Evolutionary conservation across 257 asterid species (phyloP).

Genomic region (Eustoma russellianum): DNA sequence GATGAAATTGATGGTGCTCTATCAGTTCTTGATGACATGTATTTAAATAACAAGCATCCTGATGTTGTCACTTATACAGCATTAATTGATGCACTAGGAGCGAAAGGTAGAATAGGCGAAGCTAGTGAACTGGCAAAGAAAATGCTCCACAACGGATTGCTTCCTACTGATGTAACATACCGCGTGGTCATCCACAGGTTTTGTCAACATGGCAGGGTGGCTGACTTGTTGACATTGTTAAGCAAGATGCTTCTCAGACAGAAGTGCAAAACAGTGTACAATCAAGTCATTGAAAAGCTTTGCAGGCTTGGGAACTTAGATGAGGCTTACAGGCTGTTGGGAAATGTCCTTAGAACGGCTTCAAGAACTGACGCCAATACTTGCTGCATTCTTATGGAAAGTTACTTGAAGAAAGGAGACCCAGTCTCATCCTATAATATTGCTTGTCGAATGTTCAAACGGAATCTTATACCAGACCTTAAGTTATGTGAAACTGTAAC

Average conservation of each 20-base stretch:
- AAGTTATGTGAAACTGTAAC: conserved; percentile 74
- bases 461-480: conserved; percentile 75
- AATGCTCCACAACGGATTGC: conserved; percentile 68
- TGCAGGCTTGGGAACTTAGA: conserved; percentile 51
- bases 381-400: conserved; percentile 63
- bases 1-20: conserved; percentile 74
- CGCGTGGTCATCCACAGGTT: conserved; percentile 61
- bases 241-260: conserved; percentile 64
- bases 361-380: conserved; percentile 58
- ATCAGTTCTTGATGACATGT: conserved; percentile 90
- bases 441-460: conserved; percentile 84
- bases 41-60: conserved; percentile 77
- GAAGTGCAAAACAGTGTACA: conserved; percentile 49
- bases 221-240: conserved; percentile 50
- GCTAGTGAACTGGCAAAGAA: conserved; percentile 59
- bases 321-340: conserved; percentile 74
- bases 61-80: conserved; percentile 75
- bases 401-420: conserved; percentile 51
- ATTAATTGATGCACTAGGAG: conserved; percentile 52
- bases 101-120: conserved; percentile 60
- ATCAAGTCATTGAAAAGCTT: conserved; percentile 80
- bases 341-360: conserved; percentile 59
- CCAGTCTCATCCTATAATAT: conserved; percentile 70
- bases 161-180: conserved; percentile 84
- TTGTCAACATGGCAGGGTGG: conserved; percentile 49